Evolutionary conservation across 768 basidiomycete genomes (phyloP).

Genomic region (Lactarius akahatsu): DNA sequence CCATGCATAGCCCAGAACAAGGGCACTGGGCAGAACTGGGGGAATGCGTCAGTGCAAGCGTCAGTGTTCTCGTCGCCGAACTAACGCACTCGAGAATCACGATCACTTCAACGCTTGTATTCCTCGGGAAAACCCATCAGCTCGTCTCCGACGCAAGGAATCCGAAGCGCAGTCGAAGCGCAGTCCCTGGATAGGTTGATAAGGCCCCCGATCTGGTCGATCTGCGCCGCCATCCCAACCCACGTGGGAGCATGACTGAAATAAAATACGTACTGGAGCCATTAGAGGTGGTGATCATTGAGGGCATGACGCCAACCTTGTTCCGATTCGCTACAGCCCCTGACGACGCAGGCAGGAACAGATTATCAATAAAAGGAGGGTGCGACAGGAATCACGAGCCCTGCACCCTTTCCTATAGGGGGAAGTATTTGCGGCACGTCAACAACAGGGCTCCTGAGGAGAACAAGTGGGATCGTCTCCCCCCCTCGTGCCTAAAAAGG

Average conservation of each 20-base stretch:
- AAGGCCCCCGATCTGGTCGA: constrained; percentile 27
- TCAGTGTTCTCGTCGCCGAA: constrained; percentile 9
- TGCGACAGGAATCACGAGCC: not conserved
- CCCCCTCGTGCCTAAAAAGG: constrained; percentile 26
- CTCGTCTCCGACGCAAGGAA: constrained; percentile 25
- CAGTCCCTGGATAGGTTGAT: constrained; percentile 27
- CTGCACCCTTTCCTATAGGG: constrained; percentile 6
- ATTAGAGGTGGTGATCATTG: constrained; percentile 1
- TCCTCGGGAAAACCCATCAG: constrained; percentile 25
- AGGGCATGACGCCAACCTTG: constrained; percentile 2
- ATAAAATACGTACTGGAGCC: constrained; percentile 2
- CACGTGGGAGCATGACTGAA: not conserved
- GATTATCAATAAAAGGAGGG: constrained; percentile 1
- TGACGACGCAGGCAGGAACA: constrained; percentile 12
- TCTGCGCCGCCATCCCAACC: constrained; percentile 18
- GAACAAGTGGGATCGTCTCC: constrained; percentile 20
- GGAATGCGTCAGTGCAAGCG: constrained; percentile 10
- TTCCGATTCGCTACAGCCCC: constrained; percentile 11
- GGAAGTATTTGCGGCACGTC: constrained; percentile 18
- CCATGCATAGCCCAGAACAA: constrained; percentile 4
- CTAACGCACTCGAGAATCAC: constrained; percentile 13
- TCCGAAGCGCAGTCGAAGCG: constrained; percentile 8
- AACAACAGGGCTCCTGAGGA: constrained; percentile 12
- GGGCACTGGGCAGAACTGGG: constrained; percentile 12
- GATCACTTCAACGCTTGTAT: constrained; percentile 1